A percentile compares a stretch with the other conserved stretches of the same genome.
These are phyloP conservation scores for Rosa persica DNA, from an alignment of 306 rosid genomes.

Conservation along the genomic window DNA sequence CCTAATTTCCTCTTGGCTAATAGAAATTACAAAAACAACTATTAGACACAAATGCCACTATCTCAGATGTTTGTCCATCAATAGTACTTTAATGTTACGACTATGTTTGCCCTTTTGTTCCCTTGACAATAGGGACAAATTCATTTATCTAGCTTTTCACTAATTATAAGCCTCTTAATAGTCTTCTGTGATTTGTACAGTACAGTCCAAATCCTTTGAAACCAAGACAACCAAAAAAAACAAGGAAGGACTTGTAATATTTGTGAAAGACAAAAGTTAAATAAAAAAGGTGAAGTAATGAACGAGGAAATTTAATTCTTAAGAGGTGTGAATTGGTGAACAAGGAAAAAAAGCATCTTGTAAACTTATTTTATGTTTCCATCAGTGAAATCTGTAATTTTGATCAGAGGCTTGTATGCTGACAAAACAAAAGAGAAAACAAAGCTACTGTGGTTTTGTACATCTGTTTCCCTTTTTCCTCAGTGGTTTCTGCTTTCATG, in stretches of 20 bases:
- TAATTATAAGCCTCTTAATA: background rate
- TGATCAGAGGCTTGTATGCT: conserved; percentile 27
- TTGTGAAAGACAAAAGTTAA: background rate
- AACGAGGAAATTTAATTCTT: background rate
- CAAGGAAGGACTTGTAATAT: background rate
- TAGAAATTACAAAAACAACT: background rate
- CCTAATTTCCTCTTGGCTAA: background rate
- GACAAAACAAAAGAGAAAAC: conserved; percentile 49
- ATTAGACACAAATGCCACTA: conserved; percentile 2
- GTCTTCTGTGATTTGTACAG: background rate
- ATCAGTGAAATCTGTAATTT: conserved; percentile 24
- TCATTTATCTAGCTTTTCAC: background rate
- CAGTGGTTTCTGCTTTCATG: conserved; percentile 38
- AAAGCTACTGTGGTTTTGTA: conserved; percentile 49
- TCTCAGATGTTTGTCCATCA: background rate
- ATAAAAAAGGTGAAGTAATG: background rate
- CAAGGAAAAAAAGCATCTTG: background rate
- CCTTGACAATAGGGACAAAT: conserved; percentile 1
- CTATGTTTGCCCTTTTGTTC: background rate
- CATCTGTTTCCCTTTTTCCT: conserved; percentile 35
- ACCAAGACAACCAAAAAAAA: background rate
- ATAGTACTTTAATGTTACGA: background rate
- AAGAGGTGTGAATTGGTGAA: background rate
- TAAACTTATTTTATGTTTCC: conserved; percentile 1
- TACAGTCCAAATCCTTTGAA: background rate